Evolutionary conservation across 2,329 filamentous ascomycete genomes (phyloP), one percentile per base, ranked within the genome.

Genomic region (Paecilomyces sp.): DNA sequence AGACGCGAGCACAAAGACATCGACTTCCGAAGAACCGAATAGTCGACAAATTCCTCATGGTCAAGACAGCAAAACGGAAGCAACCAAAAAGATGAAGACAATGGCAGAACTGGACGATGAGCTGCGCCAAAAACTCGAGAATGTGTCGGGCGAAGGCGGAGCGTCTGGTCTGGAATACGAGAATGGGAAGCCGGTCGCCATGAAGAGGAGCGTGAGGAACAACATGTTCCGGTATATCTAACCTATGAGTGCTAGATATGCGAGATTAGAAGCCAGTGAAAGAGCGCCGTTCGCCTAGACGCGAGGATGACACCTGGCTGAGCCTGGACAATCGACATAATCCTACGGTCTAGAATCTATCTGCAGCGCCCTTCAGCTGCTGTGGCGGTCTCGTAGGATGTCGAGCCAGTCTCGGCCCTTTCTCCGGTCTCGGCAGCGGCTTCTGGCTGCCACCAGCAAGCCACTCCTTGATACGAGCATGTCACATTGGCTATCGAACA

Each of bases 191-290:
- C 85, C 89, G 0, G 85, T 85, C 5, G 80, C 86, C 0, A 87
- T 92, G 82, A 92, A 91, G 75, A 79, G 88, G 56, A 82, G 86
- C 36, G 89, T 92, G 11, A 86, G 82, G 70, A 84, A 87, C 57
- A 91, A 91, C 66, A 91, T 91, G 88, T 92, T 92, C 70, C 79
- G 88, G 15, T 83, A 88, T 61, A 90, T 90, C 24, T 74, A 57
- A 71, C 25, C 36, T 8, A 11, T 12, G 33, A 41, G 24, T 15
- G 24, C 15, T 15, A 53, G 18, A 53, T 24, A 25, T 13, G 11
- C 51, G 30, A 28, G n/a, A 22, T 7, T 54, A 22, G 7, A 28
- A 15, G 13, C 52, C 13, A 47, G 36, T 47, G 41, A n/a, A 18
- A 5, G 15, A 47, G 13, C 8, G n/a, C 41, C n/a, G 36, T n/a